These are phyloP conservation scores for Maudiozyma barnettii DNA, from an alignment of 805 yeast genomes.

Conservation along the genomic window DNA sequence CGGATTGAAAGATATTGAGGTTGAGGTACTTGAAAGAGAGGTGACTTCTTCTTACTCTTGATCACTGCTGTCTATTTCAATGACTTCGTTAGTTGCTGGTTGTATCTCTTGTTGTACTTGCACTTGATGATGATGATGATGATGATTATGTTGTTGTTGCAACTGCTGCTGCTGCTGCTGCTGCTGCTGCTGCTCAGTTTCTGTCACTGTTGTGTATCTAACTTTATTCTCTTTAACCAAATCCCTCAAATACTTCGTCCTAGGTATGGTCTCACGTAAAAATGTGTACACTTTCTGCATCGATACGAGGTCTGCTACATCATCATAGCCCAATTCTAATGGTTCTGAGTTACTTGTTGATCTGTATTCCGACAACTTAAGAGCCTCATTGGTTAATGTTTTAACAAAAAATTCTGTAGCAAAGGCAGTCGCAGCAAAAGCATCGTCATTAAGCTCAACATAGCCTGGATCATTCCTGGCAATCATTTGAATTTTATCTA, in stretches of 20 bases:
- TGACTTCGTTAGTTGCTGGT: not conserved
- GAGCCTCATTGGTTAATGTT: slow-evolving; percentile 15
- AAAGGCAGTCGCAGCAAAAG: slow-evolving; percentile 19
- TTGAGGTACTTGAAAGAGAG: not conserved
- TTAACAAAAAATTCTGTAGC: slow-evolving; percentile 22
- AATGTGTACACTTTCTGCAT: slow-evolving; percentile 16
- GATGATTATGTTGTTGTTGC: not conserved
- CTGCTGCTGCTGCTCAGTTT: not conserved
- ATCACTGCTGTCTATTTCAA: slow-evolving; percentile 2
- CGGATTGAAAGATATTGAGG: not conserved
- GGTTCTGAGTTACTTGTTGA: not conserved
- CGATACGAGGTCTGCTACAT: slow-evolving; percentile 15
- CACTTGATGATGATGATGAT: not conserved
- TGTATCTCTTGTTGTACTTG: not conserved
- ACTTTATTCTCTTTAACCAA: slow-evolving; percentile 22
- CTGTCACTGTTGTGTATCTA: slow-evolving; percentile 8
- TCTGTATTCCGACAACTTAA: slow-evolving; percentile 8
- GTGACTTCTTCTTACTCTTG: not conserved
- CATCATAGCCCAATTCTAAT: slow-evolving; percentile 15
- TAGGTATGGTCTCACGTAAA: slow-evolving; percentile 20
- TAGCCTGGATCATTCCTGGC: slow-evolving; percentile 24
- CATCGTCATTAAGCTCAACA: slow-evolving; percentile 16
- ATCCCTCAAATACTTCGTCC: slow-evolving; percentile 15
- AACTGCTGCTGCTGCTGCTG: not conserved
- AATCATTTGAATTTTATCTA: slow-evolving; percentile 20